Base-by-base conservation (phyloP, 176 grass and related monocot species). In the Phyllostachys edulis region DNA sequence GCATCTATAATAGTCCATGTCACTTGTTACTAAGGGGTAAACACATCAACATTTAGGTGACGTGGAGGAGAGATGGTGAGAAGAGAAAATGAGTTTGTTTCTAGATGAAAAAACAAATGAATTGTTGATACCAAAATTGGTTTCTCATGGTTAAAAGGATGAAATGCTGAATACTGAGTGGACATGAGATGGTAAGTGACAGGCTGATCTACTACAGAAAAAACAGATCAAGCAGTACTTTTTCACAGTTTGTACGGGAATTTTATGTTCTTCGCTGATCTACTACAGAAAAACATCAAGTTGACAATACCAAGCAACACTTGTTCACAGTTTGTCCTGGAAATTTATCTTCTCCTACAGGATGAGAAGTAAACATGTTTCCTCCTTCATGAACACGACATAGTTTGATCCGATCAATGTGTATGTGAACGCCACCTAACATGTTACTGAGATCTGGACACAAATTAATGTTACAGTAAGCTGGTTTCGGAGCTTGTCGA, bases 271-370 rank as follows among this genome's bases (percentile, higher is more conserved):
- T 12, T n/a, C 4, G 55, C 21, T 63, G 40, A 83, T 49, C 69
- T 73, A 76, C 71, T 36, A 61, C 29, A 64, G 49, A 60, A 34
- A 46, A 63, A 54, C 9, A 56, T 84, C n/a, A 77, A 68, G 23
- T 8, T 40, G 5, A 38, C 54, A 80, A 62, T 3, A 75, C 44
- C 23, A 76, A 27, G 60, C 10, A 59, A 24, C 37, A 42, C n/a
- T 75, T 75, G 5, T 74, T 49, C 44, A 69, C 29, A 75, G 18
- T 32, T 47, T 70, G 54, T 39, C 34, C 21, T 52, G 6, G 44
- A 76, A 18, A 45, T 46, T 78, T 26, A 68, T 45, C 11, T 39
- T 38, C 65, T 17, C 37, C 24, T 68, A 20, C 50, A 81, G 27
- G 62, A 26, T 26, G 26, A 20, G 1, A 65, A 36, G 15, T 52